Base-by-base conservation (phyloP, 441 rosid genomes). In the Gossypium laxum region DNA sequence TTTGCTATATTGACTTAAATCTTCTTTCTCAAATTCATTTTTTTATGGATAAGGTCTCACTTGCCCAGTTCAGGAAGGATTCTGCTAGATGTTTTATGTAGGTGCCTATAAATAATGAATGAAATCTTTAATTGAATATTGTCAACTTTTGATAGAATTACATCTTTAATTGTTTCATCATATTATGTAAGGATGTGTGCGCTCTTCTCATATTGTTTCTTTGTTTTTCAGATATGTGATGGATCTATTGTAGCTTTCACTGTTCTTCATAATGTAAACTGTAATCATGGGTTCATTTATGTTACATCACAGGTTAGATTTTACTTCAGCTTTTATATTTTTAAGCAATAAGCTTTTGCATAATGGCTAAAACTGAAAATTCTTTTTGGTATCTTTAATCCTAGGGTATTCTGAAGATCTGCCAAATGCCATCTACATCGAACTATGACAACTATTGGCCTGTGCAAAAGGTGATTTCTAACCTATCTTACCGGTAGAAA, bases 391-490 rank as follows among this genome's bases (percentile, higher is more conserved):
- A 56, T 61, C 56, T 80, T 68, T 32, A 70, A 66, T 72, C 70
- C 43, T 73, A 92, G 99, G 99, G 99, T 22, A 67, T 85, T 82
- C 81, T 95, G 81, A 95, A 95, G 88, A 95, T 95, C 80, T 95
- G 98, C 82, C 98, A 89, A 61, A 79, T 95, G 69, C 97, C 98
- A 55, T 82, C 96, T 45, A 72, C 78, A 72, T 87, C 96, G 72
- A 86, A 82, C 82, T 92, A 95, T 75, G 99, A 95, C 82, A 95
- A 91, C 81, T 82, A 92, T 78, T 95, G 99, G 98, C 96, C 99
- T 14, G 93, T 91, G 74, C 99, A 92, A 76, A 95, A 95, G 85
- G 99, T 92, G 74, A 68, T 55, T 72, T 56, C 24, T 48, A 58
- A 14, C 18, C 55, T 32, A 64, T 22, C 14, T 50, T 50, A 26